Conservation (phyloP, 2,329 filamentous ascomycete species). For the Ophiostoma triangulosporum region DNA sequence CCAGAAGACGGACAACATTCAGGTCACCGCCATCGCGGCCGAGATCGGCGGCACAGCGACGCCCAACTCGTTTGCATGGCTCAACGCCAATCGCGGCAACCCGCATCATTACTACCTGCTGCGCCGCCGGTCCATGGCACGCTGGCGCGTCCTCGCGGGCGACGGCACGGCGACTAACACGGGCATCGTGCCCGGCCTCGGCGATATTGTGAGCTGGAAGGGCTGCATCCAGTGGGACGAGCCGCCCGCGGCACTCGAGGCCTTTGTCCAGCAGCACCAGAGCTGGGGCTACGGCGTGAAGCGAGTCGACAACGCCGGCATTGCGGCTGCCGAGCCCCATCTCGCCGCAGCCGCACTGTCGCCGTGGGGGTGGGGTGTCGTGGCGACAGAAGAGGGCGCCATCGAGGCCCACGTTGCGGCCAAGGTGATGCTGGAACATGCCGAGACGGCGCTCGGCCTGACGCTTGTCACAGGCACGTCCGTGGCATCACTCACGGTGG, state of each 20-base stretch:
- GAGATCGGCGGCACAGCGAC: slow-evolving; percentile 20
- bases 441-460: not conserved
- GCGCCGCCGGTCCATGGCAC: slow-evolving; percentile 18
- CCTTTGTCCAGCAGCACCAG: slow-evolving; percentile 13
- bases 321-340: slow-evolving; percentile 8
- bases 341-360: slow-evolving; percentile 14
- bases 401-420: slow-evolving; percentile 20
- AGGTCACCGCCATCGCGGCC: slow-evolving; percentile 19
- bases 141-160: slow-evolving; percentile 15
- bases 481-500: slow-evolving; percentile 9
- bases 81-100: slow-evolving; percentile 19
- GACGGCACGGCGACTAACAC: not conserved
- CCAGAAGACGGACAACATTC: slow-evolving; percentile 8
- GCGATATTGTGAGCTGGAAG: slow-evolving; percentile 15
- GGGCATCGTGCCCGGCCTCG: slow-evolving; percentile 15
- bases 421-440: not conserved
- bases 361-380: slow-evolving; percentile 13
- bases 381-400: slow-evolving; percentile 17
- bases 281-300: slow-evolving; percentile 19
- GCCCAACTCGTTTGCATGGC: slow-evolving; percentile 21
- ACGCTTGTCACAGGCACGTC: not conserved
- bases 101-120: slow-evolving; percentile 19
- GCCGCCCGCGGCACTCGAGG: slow-evolving; percentile 15
- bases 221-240: slow-evolving; percentile 17
- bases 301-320: slow-evolving; percentile 12